Evolutionary conservation across 2,329 filamentous ascomycete genomes (phyloP).

Genomic region (Alternaria atra): DNA sequence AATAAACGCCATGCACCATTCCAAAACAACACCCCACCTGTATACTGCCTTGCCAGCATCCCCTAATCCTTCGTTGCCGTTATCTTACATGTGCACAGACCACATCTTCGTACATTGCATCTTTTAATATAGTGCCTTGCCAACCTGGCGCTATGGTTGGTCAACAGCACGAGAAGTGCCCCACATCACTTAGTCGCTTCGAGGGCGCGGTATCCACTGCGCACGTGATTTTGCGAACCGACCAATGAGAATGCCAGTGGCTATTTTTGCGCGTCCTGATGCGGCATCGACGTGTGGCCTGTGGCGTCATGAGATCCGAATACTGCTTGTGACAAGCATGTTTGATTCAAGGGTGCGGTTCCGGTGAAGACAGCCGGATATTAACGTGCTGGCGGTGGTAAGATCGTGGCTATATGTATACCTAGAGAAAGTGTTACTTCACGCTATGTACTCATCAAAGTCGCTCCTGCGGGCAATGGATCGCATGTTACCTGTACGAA

Average conservation of each 20-base stretch:
- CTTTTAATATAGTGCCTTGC: slow-evolving; percentile 17
- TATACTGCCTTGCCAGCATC: not conserved
- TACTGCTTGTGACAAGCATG: not conserved
- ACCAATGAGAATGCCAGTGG: slow-evolving; percentile 5
- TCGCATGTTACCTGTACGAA: not conserved
- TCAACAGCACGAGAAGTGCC: not conserved
- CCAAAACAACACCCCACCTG: slow-evolving; percentile 3
- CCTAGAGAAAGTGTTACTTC: not conserved
- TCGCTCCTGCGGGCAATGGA: not conserved
- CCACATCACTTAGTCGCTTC: not conserved
- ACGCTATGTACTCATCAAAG: not conserved
- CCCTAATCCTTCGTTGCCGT: not conserved
- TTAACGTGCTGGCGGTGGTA: not conserved
- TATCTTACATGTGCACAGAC: slow-evolving; percentile 2
- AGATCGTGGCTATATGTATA: not conserved
- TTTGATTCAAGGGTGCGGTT: not conserved
- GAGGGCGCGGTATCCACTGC: not conserved
- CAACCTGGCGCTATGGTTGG: slow-evolving; percentile 11
- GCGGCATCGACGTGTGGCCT: not conserved
- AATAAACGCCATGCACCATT: not conserved
- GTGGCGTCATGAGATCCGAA: not conserved
- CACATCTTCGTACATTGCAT: slow-evolving; percentile 25
- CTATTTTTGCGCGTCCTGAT: slow-evolving; percentile 5
- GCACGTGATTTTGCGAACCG: slow-evolving; percentile 19
- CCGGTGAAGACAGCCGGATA: not conserved